phyloP scores from a whole-genome alignment of 2,329 filamentous ascomycete species.

The Penicillium sp. region DNA sequence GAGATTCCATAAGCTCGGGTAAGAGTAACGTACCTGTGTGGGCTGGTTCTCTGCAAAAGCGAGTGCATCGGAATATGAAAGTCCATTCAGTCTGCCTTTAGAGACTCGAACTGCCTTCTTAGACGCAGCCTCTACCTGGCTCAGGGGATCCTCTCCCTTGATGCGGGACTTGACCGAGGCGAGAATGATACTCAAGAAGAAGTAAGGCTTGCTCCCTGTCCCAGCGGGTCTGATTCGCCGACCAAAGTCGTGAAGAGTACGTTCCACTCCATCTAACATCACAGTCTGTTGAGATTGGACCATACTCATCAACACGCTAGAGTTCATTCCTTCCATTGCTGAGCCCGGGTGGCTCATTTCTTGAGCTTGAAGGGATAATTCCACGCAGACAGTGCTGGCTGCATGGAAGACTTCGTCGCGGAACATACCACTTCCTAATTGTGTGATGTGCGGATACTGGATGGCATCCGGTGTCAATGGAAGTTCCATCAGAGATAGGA shows the following conservation, averaged over 20 bases:
- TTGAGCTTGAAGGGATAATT: slow-evolving; percentile 30
- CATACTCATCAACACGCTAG: slow-evolving; percentile 29
- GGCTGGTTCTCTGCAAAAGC: slow-evolving; percentile 14
- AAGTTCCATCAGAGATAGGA: slow-evolving; percentile 32
- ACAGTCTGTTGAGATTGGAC: slow-evolving; percentile 32
- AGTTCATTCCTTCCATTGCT: slow-evolving; percentile 19
- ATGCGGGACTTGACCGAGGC: slow-evolving; percentile 34
- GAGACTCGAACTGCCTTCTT: slow-evolving; percentile 23
- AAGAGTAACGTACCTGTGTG: slow-evolving; percentile 14
- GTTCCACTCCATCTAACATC: slow-evolving; percentile 31
- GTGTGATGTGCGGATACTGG: slow-evolving; percentile 29
- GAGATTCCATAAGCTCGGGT: neutral
- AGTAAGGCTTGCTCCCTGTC: slow-evolving; percentile 30
- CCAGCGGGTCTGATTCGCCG: slow-evolving; percentile 26
- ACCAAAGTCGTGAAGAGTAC: slow-evolving; percentile 28
- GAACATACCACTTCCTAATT: slow-evolving; percentile 36
- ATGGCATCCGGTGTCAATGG: slow-evolving; percentile 17
- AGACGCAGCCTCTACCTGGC: slow-evolving; percentile 24
- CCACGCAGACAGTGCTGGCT: slow-evolving; percentile 33
- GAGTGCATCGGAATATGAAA: slow-evolving; percentile 22
- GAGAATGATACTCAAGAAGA: slow-evolving; percentile 30
- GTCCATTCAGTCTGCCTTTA: slow-evolving; percentile 23
- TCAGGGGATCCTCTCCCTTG: slow-evolving; percentile 28
- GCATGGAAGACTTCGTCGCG: slow-evolving; percentile 36
- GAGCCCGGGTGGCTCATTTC: slow-evolving; percentile 21